These are phyloP conservation scores for Ogataea nakhonphanomensis DNA, from an alignment of 805 yeast genomes.

Conservation along the genomic window DNA sequence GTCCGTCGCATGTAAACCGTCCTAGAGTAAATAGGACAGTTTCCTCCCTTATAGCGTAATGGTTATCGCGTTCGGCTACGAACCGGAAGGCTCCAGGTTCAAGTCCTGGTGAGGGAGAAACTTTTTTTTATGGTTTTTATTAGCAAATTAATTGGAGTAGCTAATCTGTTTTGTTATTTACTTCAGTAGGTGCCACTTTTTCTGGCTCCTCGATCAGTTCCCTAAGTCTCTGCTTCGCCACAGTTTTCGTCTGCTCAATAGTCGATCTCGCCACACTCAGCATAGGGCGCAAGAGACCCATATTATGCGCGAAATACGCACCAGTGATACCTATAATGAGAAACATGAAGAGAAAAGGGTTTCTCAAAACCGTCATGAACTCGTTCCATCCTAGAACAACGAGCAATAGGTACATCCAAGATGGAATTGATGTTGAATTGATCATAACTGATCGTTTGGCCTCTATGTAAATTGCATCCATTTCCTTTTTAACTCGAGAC, in stretches of 20 bases:
- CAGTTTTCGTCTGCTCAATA: conserved; percentile 50
- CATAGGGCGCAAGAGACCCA: conserved; percentile 78
- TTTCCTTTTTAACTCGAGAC: conserved; percentile 63
- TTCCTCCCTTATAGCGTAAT: conserved; percentile 32
- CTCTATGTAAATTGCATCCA: conserved; percentile 78
- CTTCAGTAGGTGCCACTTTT: conserved; percentile 1
- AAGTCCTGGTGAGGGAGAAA: conserved; percentile 47
- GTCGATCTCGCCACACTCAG: conserved; percentile 55
- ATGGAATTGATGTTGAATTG: conserved; percentile 76
- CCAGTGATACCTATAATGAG: conserved; percentile 56
- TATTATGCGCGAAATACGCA: conserved; percentile 60
- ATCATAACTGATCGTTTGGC: conserved; percentile 84
- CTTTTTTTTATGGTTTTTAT: conserved; percentile 22
- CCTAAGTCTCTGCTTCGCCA: conserved; percentile 58
- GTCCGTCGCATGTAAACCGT: not conserved
- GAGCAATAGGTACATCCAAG: conserved; percentile 71
- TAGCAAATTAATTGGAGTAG: no score
- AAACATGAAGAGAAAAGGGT: conserved; percentile 76
- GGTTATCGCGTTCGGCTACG: conserved; percentile 35
- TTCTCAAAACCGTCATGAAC: conserved; percentile 80
- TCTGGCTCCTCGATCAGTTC: conserved; percentile 39
- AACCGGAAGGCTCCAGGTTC: conserved; percentile 46
- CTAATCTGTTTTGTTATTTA: not conserved
- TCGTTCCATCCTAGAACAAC: conserved; percentile 93
- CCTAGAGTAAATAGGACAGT: conserved; percentile 1